A percentile compares a stretch with the other conserved stretches of the same genome.
phyloP scores from a whole-genome alignment of 2,329 filamentous ascomycete species.

The Neonectria sp. region DNA sequence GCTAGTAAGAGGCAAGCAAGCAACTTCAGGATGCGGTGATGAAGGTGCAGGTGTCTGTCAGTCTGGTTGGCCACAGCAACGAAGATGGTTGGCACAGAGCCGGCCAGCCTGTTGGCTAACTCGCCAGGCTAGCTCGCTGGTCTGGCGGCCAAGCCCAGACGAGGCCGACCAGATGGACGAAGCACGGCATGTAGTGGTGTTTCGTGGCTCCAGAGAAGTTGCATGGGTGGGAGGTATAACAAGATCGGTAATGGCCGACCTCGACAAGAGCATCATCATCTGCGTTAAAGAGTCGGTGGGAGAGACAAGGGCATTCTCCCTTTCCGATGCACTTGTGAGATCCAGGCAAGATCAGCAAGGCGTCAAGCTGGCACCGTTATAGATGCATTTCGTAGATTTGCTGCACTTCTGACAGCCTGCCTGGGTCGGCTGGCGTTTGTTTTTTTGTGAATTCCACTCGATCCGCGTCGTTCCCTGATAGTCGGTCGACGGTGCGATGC shows the following conservation, averaged over 20 bases:
- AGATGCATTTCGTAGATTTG: neutral
- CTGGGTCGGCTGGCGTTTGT: neutral
- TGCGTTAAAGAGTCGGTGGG: conserved; percentile 26
- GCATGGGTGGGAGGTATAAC: conserved; percentile 18
- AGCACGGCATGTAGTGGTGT: conserved; percentile 18
- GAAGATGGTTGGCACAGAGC: conserved; percentile 21
- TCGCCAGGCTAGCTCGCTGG: conserved; percentile 4
- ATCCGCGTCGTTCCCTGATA: neutral
- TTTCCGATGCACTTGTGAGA: conserved; percentile 5
- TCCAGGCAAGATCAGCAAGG: conserved; percentile 7
- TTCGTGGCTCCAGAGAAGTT: conserved; percentile 19
- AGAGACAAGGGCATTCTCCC: neutral
- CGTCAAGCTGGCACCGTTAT: conserved; percentile 9
- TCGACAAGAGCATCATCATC: conserved; percentile 15
- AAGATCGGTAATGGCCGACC: conserved; percentile 13
- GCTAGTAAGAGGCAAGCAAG: conserved; percentile 8
- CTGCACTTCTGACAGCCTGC: conserved; percentile 13
- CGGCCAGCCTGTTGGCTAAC: conserved; percentile 11
- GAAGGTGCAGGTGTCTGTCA: conserved; percentile 12
- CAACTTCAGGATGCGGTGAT: conserved; percentile 19
- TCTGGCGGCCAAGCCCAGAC: conserved; percentile 14
- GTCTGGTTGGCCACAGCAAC: conserved; percentile 18
- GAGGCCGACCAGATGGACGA: conserved; percentile 24
- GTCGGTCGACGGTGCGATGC: conserved; percentile 11
- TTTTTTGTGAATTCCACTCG: neutral